These are phyloP conservation scores for Rhizopogon vesiculosus DNA, from an alignment of 768 basidiomycete species.

Conservation along the genomic window DNA sequence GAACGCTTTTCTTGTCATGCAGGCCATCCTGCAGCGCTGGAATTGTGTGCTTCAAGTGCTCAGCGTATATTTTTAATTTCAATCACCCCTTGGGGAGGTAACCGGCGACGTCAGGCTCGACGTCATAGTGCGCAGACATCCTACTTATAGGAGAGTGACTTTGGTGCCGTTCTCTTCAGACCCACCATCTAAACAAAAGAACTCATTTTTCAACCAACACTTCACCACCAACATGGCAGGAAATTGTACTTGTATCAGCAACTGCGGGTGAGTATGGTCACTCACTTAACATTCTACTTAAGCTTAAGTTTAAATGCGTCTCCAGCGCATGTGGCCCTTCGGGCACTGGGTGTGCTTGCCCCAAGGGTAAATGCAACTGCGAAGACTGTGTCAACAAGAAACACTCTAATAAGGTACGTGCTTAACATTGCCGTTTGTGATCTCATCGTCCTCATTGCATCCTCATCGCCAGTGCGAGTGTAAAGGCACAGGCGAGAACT, in stretches of 20 bases:
- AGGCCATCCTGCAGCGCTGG: no score
- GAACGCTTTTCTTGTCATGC: no score
- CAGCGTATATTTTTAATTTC: background rate
- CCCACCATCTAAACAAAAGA: background rate
- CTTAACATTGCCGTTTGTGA: background rate
- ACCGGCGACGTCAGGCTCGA: background rate
- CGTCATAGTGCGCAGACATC: background rate
- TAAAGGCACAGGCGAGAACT: conserved; percentile 12
- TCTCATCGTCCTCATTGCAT: no score
- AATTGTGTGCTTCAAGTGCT: no score
- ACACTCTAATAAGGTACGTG: conserved; percentile 16
- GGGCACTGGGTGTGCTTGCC: conserved; percentile 27
- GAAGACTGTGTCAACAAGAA: conserved; percentile 23
- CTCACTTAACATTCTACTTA: background rate
- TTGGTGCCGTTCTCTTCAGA: background rate
- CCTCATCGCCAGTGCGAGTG: conserved; percentile 15
- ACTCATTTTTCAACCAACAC: background rate
- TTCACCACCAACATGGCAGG: conserved; percentile 13
- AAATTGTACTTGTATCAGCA: conserved; percentile 23
- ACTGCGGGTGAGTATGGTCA: conserved; percentile 19
- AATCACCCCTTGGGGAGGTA: background rate
- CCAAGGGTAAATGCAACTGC: conserved; percentile 27
- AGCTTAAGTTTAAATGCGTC: background rate
- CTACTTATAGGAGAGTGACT: background rate
- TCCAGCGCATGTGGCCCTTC: conserved; percentile 25